These are phyloP conservation scores for Herpetomonas tarakana DNA, from an alignment of 208 protist genomes.

Conservation along the genomic window DNA sequence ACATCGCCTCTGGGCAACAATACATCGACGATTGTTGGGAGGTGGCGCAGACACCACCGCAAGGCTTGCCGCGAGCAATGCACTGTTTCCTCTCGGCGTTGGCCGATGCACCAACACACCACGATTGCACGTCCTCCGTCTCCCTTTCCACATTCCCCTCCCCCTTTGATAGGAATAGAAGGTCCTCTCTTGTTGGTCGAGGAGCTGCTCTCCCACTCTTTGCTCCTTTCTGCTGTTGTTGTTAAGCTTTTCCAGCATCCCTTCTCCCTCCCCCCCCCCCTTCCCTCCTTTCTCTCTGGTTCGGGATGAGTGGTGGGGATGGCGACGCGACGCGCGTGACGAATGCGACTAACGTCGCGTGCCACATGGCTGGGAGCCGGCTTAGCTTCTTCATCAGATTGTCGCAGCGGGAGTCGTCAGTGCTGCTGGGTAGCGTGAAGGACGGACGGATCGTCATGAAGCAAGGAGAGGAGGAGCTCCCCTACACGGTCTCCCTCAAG, in stretches of 20 bases:
- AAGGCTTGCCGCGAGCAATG: no score
- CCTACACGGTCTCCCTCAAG: conserved; percentile 3
- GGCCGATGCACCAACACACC: no score
- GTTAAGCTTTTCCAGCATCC: not conserved
- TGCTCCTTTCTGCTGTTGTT: no score
- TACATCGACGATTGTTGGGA: no score
- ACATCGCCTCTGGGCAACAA: no score
- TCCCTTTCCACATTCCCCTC: no score
- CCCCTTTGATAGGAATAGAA: no score
- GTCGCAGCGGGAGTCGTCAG: not conserved
- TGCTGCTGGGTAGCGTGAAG: not conserved
- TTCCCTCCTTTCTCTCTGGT: conserved; percentile 1
- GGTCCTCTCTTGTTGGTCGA: no score
- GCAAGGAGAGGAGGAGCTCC: not conserved
- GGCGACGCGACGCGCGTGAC: not conserved
- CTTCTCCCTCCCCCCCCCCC: not conserved
- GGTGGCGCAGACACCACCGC: no score
- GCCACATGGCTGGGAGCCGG: not conserved
- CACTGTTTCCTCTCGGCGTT: no score
- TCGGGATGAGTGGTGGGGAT: not conserved
- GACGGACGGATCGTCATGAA: not conserved
- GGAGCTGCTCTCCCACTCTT: no score
- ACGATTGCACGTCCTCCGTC: no score
- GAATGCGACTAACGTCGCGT: conserved; percentile 11
- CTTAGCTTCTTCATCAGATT: conserved; percentile 11